phyloP scores from a whole-genome alignment of 805 yeast species.

The Starmerella khaoyaiensis region DNA sequence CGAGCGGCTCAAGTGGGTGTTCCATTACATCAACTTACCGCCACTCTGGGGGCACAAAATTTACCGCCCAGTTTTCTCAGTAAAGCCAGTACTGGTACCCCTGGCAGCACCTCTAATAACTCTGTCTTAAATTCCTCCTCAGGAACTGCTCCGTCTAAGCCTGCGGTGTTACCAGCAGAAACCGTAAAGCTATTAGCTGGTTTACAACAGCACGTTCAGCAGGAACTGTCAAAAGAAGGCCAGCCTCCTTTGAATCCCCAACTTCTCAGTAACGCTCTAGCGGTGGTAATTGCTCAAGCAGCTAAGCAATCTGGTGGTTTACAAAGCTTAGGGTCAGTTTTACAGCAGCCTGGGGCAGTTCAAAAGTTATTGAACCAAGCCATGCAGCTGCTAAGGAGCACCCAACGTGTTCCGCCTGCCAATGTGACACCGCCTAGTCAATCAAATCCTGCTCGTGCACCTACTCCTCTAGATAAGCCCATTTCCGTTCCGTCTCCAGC shows the following conservation, averaged over 20 bases:
- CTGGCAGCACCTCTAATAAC: not conserved
- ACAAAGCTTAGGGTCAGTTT: constrained; percentile 17
- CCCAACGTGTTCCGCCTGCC: constrained; percentile 20
- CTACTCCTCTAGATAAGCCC: no score
- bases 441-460: no score
- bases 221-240: constrained; percentile 67
- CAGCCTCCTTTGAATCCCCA: constrained; percentile 58
- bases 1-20: constrained; percentile 19
- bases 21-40: constrained; percentile 15
- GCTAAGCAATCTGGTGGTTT: constrained; percentile 48
- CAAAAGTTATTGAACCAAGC: constrained; percentile 17
- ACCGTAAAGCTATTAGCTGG: constrained; percentile 66
- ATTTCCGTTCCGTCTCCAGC: no score
- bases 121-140: no score
- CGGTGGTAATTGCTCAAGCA: constrained; percentile 83
- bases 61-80: constrained; percentile 1
- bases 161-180: constrained; percentile 35
- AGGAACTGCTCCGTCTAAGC: constrained; percentile 4
- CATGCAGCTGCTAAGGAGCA: constrained; percentile 16
- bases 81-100: not conserved
- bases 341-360: constrained; percentile 20
- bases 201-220: constrained; percentile 73
- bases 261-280: constrained; percentile 77
- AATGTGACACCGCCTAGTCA: constrained; percentile 2
- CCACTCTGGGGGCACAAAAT: constrained; percentile 8